Conservation (phyloP, 139 green algal genomes). For the Ettlia oleoabundans region DNA sequence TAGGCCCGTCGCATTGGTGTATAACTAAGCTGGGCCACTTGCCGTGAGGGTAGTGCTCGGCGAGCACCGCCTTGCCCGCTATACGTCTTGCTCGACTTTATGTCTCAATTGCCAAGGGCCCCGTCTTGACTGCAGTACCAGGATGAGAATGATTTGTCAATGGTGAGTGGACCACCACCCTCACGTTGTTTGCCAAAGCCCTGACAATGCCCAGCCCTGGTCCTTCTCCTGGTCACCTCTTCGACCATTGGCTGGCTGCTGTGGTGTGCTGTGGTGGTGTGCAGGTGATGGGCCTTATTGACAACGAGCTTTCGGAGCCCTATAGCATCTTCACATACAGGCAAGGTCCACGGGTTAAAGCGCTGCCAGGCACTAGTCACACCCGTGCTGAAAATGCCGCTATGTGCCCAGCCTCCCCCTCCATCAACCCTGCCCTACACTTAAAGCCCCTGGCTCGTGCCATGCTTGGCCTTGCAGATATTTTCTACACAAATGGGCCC, state of each 20-base stretch:
- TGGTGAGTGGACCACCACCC: conserved; percentile 23
- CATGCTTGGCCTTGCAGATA: conserved; percentile 47
- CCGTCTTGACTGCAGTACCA: conserved; percentile 75
- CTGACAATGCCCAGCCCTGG: background rate
- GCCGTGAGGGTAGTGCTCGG: too few relatives aligned
- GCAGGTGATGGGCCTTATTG: conserved; percentile 90
- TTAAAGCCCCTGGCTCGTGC: too few relatives aligned
- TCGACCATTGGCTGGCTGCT: too few relatives aligned
- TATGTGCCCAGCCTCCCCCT: background rate
- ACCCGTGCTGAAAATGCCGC: too few relatives aligned
- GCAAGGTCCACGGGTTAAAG: too few relatives aligned
- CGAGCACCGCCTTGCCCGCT: background rate
- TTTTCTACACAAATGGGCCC: conserved; percentile 93
- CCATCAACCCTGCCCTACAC: background rate
- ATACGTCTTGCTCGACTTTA: background rate
- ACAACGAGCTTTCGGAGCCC: conserved; percentile 95
- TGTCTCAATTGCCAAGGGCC: background rate
- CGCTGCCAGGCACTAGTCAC: too few relatives aligned
- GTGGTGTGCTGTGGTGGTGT: too few relatives aligned
- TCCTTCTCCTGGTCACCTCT: conserved; percentile 64
- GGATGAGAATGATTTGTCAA: conserved; percentile 84
- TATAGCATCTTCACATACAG: conserved; percentile 99
- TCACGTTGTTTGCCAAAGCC: background rate
- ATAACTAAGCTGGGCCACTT: too few relatives aligned
- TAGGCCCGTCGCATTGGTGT: too few relatives aligned